These are phyloP conservation scores for Xylaria intraflava DNA, from an alignment of 495 filamentous ascomycete species.

Conservation along the genomic window DNA sequence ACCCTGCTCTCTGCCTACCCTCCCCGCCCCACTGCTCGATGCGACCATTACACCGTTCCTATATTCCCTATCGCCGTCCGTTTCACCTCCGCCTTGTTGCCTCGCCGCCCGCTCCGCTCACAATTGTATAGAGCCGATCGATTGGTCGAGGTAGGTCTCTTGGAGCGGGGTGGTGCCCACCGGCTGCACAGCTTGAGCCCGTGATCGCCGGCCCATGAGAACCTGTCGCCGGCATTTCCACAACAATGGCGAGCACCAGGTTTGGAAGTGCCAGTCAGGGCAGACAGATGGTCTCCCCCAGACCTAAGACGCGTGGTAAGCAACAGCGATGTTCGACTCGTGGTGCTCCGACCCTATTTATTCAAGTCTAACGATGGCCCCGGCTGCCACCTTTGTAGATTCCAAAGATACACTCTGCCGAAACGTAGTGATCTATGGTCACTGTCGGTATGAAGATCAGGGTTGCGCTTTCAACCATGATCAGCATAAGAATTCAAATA, in stretches of 20 bases:
- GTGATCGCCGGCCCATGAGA: conserved; percentile 19
- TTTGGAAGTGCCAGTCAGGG: conserved; percentile 39
- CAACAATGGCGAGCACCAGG: conserved; percentile 39
- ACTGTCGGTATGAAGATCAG: conserved; percentile 87
- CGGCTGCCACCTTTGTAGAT: conserved; percentile 22
- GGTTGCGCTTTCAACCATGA: conserved; percentile 92
- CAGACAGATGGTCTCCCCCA: conserved; percentile 45
- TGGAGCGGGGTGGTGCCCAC: conserved; percentile 16
- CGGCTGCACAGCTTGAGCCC: conserved; percentile 7
- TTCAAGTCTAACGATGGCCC: background rate
- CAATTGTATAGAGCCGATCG: background rate
- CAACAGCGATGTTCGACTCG: background rate
- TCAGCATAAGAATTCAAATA: conserved; percentile 48
- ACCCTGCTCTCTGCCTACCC: background rate
- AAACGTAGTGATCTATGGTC: conserved; percentile 89
- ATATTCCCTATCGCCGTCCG: conserved; percentile 1
- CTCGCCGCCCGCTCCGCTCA: conserved; percentile 5
- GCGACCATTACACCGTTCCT: background rate
- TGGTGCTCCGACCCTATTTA: background rate
- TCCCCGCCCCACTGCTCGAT: conserved; percentile 1
- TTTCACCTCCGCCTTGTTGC: background rate
- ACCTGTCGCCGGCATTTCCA: background rate
- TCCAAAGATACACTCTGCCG: conserved; percentile 85
- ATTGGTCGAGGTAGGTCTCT: conserved; percentile 14
- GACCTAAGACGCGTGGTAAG: conserved; percentile 46